Evolutionary conservation across 2,329 filamentous ascomycete species (phyloP), one percentile per base, ranked within the genome.

Genomic region (Epicoccum sorghinum): DNA sequence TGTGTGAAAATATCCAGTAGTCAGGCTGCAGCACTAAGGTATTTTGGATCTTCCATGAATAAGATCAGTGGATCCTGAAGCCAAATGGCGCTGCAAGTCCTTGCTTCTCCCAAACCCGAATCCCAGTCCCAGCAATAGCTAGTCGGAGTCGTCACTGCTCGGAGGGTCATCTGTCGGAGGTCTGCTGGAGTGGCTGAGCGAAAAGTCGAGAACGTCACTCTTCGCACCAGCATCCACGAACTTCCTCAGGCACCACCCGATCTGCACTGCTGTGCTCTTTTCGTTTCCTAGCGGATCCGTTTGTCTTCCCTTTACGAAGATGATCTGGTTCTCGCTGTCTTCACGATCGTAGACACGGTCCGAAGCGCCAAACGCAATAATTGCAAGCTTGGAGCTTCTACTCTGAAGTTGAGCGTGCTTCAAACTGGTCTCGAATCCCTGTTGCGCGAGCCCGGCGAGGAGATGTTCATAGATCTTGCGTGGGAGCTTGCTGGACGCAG

Each of bases 291-390:
- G 67, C 0, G 78, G 76, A 41, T 78, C 75, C 1, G 72, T 57
- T 38, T 76, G 74, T 6, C 71, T 74, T 7, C 77, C 78, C 49
- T 78, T 77, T 25, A 79, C 72, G 59, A 77, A 81, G 44, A 80
- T 75, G 54, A 79, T 72, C 55, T 79, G 77, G 54, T 79, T 79
- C 52, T 73, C 70, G 46, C 70, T 75, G 52, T 80, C 78, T 61
- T 79, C 75, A 14, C 78, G 76, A 48, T 79, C 78, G 61, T 79
- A 79, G 12, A 79, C 75, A 43, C 76, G 77, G 55, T 80, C 77
- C 1, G 76, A 78, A 9, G 75, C 72, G 13, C 78, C 79, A 58
- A 79, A 80, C 2, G 78, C 78, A 33, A 80, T 73, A 37, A 80
- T 68, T n/a, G 71, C 74, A 30, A 80, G 71, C 52, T 73, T 75